These are phyloP conservation scores for Fusarium sp. DNA, from an alignment of 2,329 filamentous ascomycete species.

Conservation along the genomic window DNA sequence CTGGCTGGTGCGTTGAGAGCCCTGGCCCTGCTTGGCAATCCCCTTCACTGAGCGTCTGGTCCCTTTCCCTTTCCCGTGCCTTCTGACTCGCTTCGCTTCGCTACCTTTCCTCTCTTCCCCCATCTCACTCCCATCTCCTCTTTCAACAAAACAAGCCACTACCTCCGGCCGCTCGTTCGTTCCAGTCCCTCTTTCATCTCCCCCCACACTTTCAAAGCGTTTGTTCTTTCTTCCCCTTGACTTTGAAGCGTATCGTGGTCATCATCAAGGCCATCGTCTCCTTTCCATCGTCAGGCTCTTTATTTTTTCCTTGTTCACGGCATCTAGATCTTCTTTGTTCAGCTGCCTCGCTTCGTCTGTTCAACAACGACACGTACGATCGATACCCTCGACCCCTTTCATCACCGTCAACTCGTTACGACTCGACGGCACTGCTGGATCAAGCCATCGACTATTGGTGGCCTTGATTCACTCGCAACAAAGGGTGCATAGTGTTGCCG, in stretches of 20 bases:
- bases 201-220: slow-evolving; percentile 45
- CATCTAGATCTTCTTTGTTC: slow-evolving; percentile 36
- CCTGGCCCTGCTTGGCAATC: slow-evolving; percentile 22
- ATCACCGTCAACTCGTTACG: not conserved
- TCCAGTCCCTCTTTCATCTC: slow-evolving; percentile 55
- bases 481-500: not conserved
- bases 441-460: slow-evolving; percentile 14
- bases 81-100: slow-evolving; percentile 42
- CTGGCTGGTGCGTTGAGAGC: slow-evolving; percentile 24
- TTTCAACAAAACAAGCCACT: slow-evolving; percentile 56
- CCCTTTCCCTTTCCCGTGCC: slow-evolving; percentile 41
- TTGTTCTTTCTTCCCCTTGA: slow-evolving; percentile 31
- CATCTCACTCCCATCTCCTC: slow-evolving; percentile 47
- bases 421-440: slow-evolving; percentile 24
- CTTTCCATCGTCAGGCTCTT: slow-evolving; percentile 32
- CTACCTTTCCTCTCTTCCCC: slow-evolving; percentile 33
- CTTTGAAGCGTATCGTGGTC: slow-evolving; percentile 35
- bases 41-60: slow-evolving; percentile 31
- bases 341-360: slow-evolving; percentile 21
- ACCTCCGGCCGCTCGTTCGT: slow-evolving; percentile 52
- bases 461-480: not conserved
- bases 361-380: slow-evolving; percentile 27
- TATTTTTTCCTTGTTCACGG: slow-evolving; percentile 25
- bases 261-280: slow-evolving; percentile 35
- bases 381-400: not conserved